Percentiles rank a stretch among this genome's conserved stretches.
Conservation (phyloP, 257 asterid species). For the Nyctanthes arbortristis region DNA sequence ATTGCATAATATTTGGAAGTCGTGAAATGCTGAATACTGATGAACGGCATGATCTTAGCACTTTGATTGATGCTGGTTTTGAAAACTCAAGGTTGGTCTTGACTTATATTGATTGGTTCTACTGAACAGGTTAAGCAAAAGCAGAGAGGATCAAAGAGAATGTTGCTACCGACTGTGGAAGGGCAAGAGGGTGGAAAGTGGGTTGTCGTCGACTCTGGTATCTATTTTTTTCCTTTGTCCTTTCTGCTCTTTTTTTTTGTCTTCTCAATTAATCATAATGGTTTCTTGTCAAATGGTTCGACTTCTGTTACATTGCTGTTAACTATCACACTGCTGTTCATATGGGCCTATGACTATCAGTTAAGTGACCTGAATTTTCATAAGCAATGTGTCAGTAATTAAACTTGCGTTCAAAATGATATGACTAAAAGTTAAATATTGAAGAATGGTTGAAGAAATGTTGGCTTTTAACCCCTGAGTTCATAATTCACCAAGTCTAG, state of each 20-base stretch:
- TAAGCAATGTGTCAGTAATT: background rate
- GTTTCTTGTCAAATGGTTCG: background rate
- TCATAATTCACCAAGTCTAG: background rate
- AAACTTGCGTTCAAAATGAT: background rate
- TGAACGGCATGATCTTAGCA: background rate
- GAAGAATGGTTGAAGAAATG: background rate
- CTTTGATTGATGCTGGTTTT: background rate
- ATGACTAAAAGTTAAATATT: background rate
- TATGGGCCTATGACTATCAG: background rate
- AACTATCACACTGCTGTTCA: background rate
- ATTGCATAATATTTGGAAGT: background rate
- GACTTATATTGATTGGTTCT: conserved; percentile 18
- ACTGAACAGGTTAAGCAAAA: conserved; percentile 82
- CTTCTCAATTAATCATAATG: conserved; percentile 18
- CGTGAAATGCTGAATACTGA: background rate
- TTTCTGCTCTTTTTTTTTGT: background rate
- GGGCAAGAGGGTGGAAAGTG: conserved; percentile 95
- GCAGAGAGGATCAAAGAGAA: conserved; percentile 85
- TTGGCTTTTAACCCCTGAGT: background rate
- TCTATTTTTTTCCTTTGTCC: background rate
- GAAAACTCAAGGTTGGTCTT: conserved; percentile 3
- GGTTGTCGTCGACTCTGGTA: conserved; percentile 95
- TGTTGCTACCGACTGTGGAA: conserved; percentile 84
- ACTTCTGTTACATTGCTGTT: background rate
- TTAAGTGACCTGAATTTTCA: background rate